Evolutionary conservation across 1,284 basidiomycete genomes (phyloP).

Genomic region (Ceratobasidium sp.): DNA sequence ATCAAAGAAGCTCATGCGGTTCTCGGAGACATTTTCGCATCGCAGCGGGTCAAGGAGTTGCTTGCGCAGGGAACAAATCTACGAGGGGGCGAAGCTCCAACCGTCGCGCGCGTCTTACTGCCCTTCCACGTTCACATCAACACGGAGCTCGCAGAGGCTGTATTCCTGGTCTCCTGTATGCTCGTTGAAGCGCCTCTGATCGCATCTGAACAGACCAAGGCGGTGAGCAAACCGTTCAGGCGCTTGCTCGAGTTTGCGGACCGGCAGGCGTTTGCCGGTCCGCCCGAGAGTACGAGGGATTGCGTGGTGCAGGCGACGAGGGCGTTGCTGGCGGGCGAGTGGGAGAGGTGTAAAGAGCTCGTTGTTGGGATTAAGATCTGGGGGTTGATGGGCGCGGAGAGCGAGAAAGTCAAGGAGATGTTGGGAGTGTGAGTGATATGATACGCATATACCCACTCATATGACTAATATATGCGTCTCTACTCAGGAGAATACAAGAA

Average conservation of each 20-base stretch:
- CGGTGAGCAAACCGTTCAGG: conserved; percentile 95
- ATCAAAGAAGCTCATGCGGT: conserved; percentile 96
- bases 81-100: conserved; percentile 95
- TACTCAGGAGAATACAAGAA: conserved; percentile 93
- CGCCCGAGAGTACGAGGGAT: conserved; percentile 97
- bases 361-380: conserved; percentile 98
- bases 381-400: conserved; percentile 92
- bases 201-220: conserved; percentile 92
- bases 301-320: conserved; percentile 99
- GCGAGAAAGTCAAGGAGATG: conserved; percentile 90
- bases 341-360: conserved; percentile 94
- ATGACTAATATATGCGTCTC: neutral
- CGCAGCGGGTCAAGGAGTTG: conserved; percentile 96
- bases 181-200: conserved; percentile 96
- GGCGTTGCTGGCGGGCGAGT: conserved; percentile 96
- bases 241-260: conserved; percentile 97
- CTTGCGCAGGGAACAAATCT: conserved; percentile 91
- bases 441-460: conserved; percentile 1
- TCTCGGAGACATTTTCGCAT: conserved; percentile 95
- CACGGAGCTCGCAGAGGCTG: conserved; percentile 96
- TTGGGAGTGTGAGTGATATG: conserved; percentile 79
- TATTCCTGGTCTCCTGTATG: conserved; percentile 99
- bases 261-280: conserved; percentile 97
- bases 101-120: conserved; percentile 94
- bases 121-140: conserved; percentile 99